Evolutionary conservation across 768 basidiomycete species (phyloP).

Genomic region (Hypsizygus marmoreus): DNA sequence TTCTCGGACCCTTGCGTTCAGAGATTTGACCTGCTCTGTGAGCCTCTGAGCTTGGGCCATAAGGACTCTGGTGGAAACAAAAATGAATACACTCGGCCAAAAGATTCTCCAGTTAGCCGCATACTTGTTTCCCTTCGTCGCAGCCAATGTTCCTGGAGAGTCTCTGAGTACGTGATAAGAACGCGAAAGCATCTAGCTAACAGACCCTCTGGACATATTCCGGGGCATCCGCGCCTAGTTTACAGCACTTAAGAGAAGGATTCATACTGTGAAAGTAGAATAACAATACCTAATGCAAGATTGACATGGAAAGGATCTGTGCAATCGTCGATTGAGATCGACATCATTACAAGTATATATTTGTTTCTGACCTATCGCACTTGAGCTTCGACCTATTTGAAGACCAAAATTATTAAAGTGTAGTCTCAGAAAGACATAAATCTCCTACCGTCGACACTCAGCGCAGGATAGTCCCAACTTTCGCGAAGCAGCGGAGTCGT

Average conservation of each 20-base stretch:
- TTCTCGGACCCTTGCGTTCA: slow-evolving; percentile 44
- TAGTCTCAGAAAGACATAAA: neutral
- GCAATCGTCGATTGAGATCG: slow-evolving; percentile 7
- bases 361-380: slow-evolving; percentile 46
- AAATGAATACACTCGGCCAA: neutral
- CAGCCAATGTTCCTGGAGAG: slow-evolving; percentile 44
- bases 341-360: neutral
- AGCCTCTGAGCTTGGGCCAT: slow-evolving; percentile 52
- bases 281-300: slow-evolving; percentile 43
- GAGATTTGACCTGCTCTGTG: slow-evolving; percentile 45
- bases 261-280: neutral
- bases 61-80: slow-evolving; percentile 42
- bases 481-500: slow-evolving; percentile 23
- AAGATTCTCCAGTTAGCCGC: slow-evolving; percentile 4
- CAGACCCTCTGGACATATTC: slow-evolving; percentile 53
- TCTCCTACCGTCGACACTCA: slow-evolving; percentile 49
- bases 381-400: slow-evolving; percentile 50
- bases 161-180: slow-evolving; percentile 2
- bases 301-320: slow-evolving; percentile 55
- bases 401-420: slow-evolving; percentile 1
- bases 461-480: slow-evolving; percentile 51
- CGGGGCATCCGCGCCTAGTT: slow-evolving; percentile 48
- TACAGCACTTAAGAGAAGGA: neutral
- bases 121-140: slow-evolving; percentile 61
- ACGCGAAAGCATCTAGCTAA: neutral